Conservation (phyloP, 176 grass and related monocot species). For the Rhynchospora pubera region DNA sequence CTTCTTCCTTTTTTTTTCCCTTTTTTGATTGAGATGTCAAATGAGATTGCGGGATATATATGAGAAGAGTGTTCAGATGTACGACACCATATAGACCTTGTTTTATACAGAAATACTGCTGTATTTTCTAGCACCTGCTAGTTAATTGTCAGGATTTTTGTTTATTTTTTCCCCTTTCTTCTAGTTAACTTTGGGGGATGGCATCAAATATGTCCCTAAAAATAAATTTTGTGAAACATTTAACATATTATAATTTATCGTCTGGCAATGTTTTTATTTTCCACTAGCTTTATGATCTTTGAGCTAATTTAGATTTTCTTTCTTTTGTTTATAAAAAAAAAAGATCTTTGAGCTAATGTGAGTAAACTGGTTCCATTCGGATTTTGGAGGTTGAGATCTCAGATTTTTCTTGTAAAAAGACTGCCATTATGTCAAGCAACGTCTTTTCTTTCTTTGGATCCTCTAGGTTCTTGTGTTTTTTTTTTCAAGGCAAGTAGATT, state of each 20-base stretch:
- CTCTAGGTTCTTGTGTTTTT: neutral
- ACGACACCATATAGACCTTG: slow-evolving; percentile 38
- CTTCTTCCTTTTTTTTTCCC: slow-evolving; percentile 27
- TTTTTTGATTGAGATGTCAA: slow-evolving; percentile 62
- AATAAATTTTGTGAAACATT: slow-evolving; percentile 45
- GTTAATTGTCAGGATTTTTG: slow-evolving; percentile 41
- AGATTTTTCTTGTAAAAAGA: neutral
- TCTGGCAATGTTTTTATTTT: slow-evolving; percentile 21
- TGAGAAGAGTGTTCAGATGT: slow-evolving; percentile 72
- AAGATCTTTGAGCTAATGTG: neutral
- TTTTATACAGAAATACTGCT: slow-evolving; percentile 37
- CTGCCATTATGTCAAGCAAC: neutral
- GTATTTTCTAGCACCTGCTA: slow-evolving; percentile 48
- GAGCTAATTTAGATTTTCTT: neutral
- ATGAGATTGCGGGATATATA: slow-evolving; percentile 70
- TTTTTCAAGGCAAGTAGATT: neutral
- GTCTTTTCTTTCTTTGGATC: neutral
- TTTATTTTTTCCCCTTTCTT: slow-evolving; percentile 15
- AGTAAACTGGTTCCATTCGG: neutral
- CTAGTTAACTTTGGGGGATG: slow-evolving; percentile 38
- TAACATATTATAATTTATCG: slow-evolving; percentile 39
- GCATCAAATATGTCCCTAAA: slow-evolving; percentile 49
- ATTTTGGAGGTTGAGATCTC: neutral
- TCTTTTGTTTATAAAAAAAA: no score
- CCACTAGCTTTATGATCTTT: neutral